Conservation (phyloP, 176 grass and related monocot genomes). For the Triticum turgidum region DNA sequence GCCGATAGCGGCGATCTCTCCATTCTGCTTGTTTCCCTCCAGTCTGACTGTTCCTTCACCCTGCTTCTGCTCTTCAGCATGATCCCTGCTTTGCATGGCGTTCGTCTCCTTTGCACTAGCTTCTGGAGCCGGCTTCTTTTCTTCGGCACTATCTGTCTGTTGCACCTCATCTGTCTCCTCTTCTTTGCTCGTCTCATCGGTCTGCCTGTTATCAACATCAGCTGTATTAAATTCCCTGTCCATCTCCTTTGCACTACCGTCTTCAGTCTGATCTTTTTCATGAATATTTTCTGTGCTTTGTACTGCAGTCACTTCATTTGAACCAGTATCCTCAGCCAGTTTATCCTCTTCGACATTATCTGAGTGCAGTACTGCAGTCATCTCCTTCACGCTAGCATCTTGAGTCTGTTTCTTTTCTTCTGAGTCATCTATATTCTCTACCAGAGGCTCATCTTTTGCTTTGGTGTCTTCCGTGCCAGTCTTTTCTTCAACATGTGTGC, state of each 20-base stretch:
- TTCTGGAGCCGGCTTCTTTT: not conserved
- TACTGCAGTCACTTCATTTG: not conserved
- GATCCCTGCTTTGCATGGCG: not conserved
- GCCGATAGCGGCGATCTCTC: slow-evolving; percentile 19
- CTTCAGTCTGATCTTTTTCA: slow-evolving; percentile 32
- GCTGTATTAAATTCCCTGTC: not conserved
- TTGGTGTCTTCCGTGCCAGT: not conserved
- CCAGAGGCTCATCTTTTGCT: slow-evolving; percentile 8
- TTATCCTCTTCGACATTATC: slow-evolving; percentile 27
- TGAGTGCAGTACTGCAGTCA: not conserved
- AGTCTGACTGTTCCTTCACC: not conserved
- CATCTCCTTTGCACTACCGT: not conserved
- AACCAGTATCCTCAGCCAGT: not conserved
- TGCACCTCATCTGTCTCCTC: not conserved
- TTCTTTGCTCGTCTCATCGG: not conserved
- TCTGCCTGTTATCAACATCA: not conserved
- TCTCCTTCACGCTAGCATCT: not conserved
- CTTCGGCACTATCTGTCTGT: not conserved
- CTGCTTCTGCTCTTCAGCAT: slow-evolving; percentile 13
- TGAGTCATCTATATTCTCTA: not conserved
- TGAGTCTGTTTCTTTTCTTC: slow-evolving; percentile 27
- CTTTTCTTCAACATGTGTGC: not conserved
- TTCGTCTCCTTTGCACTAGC: not conserved
- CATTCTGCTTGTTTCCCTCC: slow-evolving; percentile 30
- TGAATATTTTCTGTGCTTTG: not conserved